Percentiles rank a stretch among this genome's conserved stretches.
phyloP scores from a whole-genome alignment of 495 filamentous ascomycete species.

The Xeromyces bisporus region DNA sequence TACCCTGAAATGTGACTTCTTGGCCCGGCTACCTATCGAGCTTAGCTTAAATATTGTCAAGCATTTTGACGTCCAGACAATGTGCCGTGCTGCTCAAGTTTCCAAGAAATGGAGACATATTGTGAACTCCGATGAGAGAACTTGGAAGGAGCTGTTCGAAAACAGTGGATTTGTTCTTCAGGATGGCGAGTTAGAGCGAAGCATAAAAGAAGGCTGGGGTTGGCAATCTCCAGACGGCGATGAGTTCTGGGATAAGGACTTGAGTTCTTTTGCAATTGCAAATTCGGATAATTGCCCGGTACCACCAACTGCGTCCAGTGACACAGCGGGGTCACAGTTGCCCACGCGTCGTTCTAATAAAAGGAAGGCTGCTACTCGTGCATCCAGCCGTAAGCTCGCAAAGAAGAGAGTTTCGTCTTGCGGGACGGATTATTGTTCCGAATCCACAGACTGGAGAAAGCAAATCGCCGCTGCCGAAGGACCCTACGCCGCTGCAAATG shows the following conservation, averaged over 20 bases:
- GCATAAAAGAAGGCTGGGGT: constrained; percentile 93
- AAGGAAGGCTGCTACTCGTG: constrained; percentile 33
- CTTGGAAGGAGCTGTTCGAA: constrained; percentile 89
- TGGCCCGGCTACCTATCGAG: constrained; percentile 68
- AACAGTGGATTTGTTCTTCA: constrained; percentile 63
- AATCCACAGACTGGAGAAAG: constrained; percentile 26
- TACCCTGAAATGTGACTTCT: constrained; percentile 87
- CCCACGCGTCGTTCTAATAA: constrained; percentile 28
- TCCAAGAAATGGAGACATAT: constrained; percentile 87
- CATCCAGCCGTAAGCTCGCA: constrained; percentile 31
- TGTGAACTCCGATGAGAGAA: constrained; percentile 79
- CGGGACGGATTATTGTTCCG: constrained; percentile 16
- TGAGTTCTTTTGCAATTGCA: constrained; percentile 35
- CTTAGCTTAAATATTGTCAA: constrained; percentile 75
- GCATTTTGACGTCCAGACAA: constrained; percentile 70
- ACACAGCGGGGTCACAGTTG: constrained; percentile 10
- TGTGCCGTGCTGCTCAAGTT: constrained; percentile 84
- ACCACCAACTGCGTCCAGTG: constrained; percentile 10
- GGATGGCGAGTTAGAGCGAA: constrained; percentile 67
- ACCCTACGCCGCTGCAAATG: constrained; percentile 69
- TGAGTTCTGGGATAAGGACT: constrained; percentile 64
- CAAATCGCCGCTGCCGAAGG: constrained; percentile 43
- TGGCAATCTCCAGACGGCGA: constrained; percentile 76
- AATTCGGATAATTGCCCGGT: constrained; percentile 23
- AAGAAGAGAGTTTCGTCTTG: constrained; percentile 38